phyloP scores from a whole-genome alignment of 2,329 filamentous ascomycete genomes.

The Fonsecaea multimorphosa region DNA sequence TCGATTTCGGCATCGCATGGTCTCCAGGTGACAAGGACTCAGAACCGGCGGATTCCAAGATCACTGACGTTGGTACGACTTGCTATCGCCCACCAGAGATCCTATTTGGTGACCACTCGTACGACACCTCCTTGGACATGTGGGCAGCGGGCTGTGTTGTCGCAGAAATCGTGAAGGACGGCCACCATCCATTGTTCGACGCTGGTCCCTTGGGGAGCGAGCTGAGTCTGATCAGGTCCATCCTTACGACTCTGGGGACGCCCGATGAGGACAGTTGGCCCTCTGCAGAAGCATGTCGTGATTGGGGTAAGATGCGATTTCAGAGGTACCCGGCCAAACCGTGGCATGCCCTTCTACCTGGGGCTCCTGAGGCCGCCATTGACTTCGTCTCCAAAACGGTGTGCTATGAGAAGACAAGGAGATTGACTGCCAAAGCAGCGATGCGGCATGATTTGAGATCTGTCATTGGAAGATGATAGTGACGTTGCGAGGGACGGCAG shows the following conservation, averaged over 20 bases:
- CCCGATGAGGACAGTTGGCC: constrained; percentile 84
- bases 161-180: constrained; percentile 70
- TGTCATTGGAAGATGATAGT: background rate
- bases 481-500: background rate
- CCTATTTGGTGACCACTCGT: constrained; percentile 80
- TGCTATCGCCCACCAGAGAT: constrained; percentile 89
- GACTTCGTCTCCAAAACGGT: constrained; percentile 73
- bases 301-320: constrained; percentile 88
- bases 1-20: constrained; percentile 95
- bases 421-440: constrained; percentile 65
- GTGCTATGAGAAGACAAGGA: constrained; percentile 70
- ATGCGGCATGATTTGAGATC: constrained; percentile 21
- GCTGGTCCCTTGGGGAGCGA: constrained; percentile 91
- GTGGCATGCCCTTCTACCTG: constrained; percentile 74
- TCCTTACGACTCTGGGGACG: constrained; percentile 90
- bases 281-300: constrained; percentile 65
- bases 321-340: constrained; percentile 69
- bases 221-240: constrained; percentile 85
- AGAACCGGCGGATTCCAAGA: constrained; percentile 73
- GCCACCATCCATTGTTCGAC: constrained; percentile 74
- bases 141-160: constrained; percentile 88
- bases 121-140: constrained; percentile 77
- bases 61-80: constrained; percentile 92
- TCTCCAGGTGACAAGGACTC: constrained; percentile 62
- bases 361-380: constrained; percentile 62